These are phyloP conservation scores for Pyrenophora teres DNA, from an alignment of 2,329 filamentous ascomycete species.

Conservation along the genomic window DNA sequence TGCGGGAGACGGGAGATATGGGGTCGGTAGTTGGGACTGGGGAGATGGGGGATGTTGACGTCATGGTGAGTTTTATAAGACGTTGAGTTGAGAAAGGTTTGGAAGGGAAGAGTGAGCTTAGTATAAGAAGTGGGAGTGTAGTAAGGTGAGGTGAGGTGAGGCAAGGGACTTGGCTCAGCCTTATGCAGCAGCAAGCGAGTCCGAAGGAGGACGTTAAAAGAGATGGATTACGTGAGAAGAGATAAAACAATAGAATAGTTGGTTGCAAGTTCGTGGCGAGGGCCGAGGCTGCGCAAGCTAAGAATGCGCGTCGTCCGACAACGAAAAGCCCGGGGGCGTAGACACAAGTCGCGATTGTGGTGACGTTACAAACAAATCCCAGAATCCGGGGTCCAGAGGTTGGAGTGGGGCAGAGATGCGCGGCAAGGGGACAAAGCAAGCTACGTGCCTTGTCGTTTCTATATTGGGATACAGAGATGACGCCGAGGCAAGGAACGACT, in stretches of 20 bases:
- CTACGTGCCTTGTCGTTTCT: slow-evolving; percentile 9
- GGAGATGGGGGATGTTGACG: slow-evolving; percentile 19
- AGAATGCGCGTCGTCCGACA: slow-evolving; percentile 5
- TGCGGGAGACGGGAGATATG: slow-evolving; percentile 29
- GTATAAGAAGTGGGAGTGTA: not conserved
- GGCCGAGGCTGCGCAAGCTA: slow-evolving; percentile 3
- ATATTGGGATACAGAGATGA: not conserved
- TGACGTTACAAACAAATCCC: slow-evolving; percentile 15
- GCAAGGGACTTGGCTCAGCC: too few relatives aligned
- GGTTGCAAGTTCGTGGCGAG: not conserved
- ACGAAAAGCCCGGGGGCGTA: slow-evolving; percentile 18
- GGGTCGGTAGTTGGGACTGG: slow-evolving; percentile 15
- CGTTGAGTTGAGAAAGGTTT: not conserved
- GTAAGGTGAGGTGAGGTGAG: too few relatives aligned
- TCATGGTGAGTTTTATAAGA: slow-evolving; percentile 4
- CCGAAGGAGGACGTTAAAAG: not conserved
- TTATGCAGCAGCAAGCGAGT: too few relatives aligned
- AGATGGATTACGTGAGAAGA: too few relatives aligned
- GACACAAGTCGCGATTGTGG: slow-evolving; percentile 15
- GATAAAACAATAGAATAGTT: too few relatives aligned
- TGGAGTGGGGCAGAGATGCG: slow-evolving; percentile 15
- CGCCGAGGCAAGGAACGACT: not conserved
- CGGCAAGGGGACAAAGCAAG: not conserved
- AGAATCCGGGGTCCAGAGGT: slow-evolving; percentile 15
- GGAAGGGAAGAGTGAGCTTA: not conserved